phyloP scores from a whole-genome alignment of 306 rosid genomes.

The Crataegus laevigata region DNA sequence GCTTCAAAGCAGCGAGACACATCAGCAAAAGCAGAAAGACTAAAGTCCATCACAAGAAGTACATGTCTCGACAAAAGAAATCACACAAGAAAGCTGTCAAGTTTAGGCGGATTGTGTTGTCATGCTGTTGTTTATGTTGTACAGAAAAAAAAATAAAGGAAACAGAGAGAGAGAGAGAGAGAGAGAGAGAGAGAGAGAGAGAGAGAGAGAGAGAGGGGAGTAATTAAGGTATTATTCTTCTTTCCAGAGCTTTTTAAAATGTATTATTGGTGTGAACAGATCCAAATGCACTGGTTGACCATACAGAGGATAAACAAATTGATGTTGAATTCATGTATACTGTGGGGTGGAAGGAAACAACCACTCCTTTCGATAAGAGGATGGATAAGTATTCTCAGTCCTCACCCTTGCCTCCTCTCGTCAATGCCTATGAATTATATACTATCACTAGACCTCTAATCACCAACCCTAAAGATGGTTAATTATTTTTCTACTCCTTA shows the following conservation, averaged over 20 bases:
- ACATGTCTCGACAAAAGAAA: neutral
- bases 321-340: conserved; percentile 57
- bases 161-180: neutral
- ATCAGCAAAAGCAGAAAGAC: neutral
- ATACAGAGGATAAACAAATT: conserved; percentile 61
- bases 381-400: conserved; percentile 74
- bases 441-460: too few relatives aligned
- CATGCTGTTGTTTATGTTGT: neutral
- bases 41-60: neutral
- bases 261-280: conserved; percentile 1
- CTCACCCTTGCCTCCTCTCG: conserved; percentile 64
- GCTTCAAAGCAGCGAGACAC: neutral
- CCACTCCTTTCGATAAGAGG: conserved; percentile 67
- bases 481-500: too few relatives aligned
- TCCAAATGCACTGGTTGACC: conserved; percentile 50
- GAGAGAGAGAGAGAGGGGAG: too few relatives aligned
- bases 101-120: neutral
- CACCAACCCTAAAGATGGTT: too few relatives aligned
- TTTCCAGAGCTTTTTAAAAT: neutral
- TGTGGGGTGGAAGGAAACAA: conserved; percentile 75
- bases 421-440: too few relatives aligned
- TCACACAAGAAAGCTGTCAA: neutral
- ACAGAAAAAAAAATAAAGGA: neutral
- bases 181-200: too few relatives aligned
- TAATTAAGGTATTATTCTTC: neutral